These are phyloP conservation scores for Cyberlindnera suaveolens DNA, from an alignment of 805 yeast species.

Conservation along the genomic window DNA sequence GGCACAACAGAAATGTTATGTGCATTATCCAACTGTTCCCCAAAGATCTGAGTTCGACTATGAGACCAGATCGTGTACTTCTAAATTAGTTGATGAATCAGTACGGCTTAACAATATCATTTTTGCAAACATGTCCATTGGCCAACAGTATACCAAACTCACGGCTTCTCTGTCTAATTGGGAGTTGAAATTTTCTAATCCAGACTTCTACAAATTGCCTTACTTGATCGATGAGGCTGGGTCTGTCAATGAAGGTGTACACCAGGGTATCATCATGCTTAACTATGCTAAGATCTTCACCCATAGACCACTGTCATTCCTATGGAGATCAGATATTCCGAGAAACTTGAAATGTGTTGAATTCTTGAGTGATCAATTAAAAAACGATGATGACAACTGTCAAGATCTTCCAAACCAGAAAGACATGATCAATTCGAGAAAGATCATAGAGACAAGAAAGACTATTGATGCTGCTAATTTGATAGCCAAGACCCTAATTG, in stretches of 20 bases:
- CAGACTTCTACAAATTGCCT: slow-evolving; percentile 36
- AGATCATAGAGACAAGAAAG: slow-evolving; percentile 45
- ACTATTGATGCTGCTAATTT: slow-evolving; percentile 49
- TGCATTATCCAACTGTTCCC: slow-evolving; percentile 34
- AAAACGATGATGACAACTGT: slow-evolving; percentile 26
- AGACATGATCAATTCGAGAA: slow-evolving; percentile 35
- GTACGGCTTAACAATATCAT: slow-evolving; percentile 42
- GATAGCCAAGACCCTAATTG: slow-evolving; percentile 39
- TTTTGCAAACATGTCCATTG: slow-evolving; percentile 32
- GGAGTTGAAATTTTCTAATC: slow-evolving; percentile 42
- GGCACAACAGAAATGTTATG: slow-evolving; percentile 29
- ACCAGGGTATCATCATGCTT: slow-evolving; percentile 41
- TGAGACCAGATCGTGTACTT: slow-evolving; percentile 39
- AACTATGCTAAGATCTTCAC: slow-evolving; percentile 50
- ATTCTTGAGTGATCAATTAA: slow-evolving; percentile 18
- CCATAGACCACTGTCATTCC: slow-evolving; percentile 46
- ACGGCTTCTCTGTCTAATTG: slow-evolving; percentile 44
- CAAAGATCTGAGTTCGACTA: slow-evolving; percentile 36
- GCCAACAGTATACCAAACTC: slow-evolving; percentile 32
- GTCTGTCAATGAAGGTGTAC: slow-evolving; percentile 46
- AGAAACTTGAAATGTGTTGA: slow-evolving; percentile 33
- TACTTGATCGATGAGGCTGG: slow-evolving; percentile 38
- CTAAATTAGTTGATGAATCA: slow-evolving; percentile 43
- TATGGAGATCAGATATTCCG: slow-evolving; percentile 44
- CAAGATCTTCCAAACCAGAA: slow-evolving; percentile 24